Conservation (phyloP, 140 eudicot genomes). For the Flaveria floridana region DNA sequence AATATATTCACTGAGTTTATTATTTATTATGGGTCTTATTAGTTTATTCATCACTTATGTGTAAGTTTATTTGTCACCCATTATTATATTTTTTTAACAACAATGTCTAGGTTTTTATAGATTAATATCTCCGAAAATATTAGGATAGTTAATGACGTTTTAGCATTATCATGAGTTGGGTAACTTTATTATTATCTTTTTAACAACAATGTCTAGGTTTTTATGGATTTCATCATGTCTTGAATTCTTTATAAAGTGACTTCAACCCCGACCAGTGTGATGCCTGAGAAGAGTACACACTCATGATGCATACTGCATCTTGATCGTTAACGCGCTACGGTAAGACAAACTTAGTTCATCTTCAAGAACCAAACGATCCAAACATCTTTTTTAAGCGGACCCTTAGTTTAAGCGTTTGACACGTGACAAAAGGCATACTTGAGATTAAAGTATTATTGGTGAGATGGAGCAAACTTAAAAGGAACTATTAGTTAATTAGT, state of each 20-base stretch:
- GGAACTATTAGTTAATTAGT: slow-evolving; percentile 7
- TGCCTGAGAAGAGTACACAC: background rate
- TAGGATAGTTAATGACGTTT: too few species aligned
- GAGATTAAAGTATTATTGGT: slow-evolving; percentile 31
- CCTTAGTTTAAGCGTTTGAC: slow-evolving; percentile 3
- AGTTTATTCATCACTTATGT: too few species aligned
- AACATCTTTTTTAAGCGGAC: background rate
- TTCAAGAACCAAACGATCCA: too few species aligned
- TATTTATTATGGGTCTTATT: too few species aligned
- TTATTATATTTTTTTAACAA: too few species aligned
- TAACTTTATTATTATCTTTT: too few species aligned
- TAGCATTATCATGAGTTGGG: too few species aligned
- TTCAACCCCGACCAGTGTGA: background rate
- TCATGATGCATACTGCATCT: background rate
- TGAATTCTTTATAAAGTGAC: background rate
- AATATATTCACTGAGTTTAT: too few species aligned
- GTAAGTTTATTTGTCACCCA: too few species aligned
- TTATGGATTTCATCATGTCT: background rate
- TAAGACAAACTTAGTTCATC: background rate
- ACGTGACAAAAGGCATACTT: slow-evolving; percentile 22
- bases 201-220: too few species aligned
- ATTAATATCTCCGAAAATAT: too few species aligned
- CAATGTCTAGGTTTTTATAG: too few species aligned
- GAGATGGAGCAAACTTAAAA: slow-evolving; percentile 36
- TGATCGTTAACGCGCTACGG: background rate